Percentiles rank a stretch among this genome's conserved stretches.
Conservation (phyloP, 1,139 yeast genomes). For the Pichia sorboxylosa region DNA sequence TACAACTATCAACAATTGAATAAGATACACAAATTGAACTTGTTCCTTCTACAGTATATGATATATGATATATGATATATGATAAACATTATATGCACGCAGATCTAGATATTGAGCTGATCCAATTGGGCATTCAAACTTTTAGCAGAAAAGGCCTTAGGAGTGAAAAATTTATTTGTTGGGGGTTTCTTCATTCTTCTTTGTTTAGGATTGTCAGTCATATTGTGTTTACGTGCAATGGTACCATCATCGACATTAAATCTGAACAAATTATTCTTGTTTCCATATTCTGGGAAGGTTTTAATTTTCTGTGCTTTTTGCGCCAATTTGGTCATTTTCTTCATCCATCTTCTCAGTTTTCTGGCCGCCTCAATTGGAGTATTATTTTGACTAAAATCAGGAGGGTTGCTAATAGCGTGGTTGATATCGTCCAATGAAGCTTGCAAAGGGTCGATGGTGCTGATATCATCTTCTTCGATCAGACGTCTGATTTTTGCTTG, state of each 20-base stretch:
- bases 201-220: neutral
- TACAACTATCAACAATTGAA: slow-evolving; percentile 62
- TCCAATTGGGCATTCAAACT: slow-evolving; percentile 4
- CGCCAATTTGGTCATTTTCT: slow-evolving; percentile 1
- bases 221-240: neutral
- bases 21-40: too few relatives aligned
- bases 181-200: slow-evolving; percentile 5
- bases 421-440: neutral
- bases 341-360: slow-evolving; percentile 4
- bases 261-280: neutral
- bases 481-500: neutral
- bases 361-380: slow-evolving; percentile 3
- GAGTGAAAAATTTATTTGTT: slow-evolving; percentile 11
- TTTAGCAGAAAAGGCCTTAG: slow-evolving; percentile 5
- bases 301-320: slow-evolving; percentile 3
- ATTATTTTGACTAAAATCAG: slow-evolving; percentile 4
- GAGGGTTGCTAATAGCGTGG: neutral
- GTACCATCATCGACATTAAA: neutral
- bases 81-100: neutral
- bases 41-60: too few relatives aligned
- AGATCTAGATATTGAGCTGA: slow-evolving; percentile 6
- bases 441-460: neutral
- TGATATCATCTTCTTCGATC: neutral
- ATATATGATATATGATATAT: too few relatives aligned
- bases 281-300: neutral